Evolutionary conservation across 2,329 filamentous ascomycete genomes (phyloP), one percentile per base, ranked within the genome.

Genomic region (Fusarium fujikuroi): DNA sequence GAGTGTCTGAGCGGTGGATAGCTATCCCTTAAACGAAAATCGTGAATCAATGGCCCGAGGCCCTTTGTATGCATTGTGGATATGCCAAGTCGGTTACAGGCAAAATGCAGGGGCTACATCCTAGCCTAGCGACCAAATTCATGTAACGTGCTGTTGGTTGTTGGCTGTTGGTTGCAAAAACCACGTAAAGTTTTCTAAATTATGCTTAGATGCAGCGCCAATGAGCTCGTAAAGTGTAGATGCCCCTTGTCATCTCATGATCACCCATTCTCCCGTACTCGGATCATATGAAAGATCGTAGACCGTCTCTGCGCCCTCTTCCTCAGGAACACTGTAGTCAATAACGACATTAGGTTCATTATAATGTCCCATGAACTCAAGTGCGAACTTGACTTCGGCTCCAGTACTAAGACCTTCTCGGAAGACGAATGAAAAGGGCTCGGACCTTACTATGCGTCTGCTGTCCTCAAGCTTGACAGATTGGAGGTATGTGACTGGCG

Each of bases 351-450:
- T 83, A 0, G 84, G 84, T 69, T 86, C 85, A 5, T 80, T 79
- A 36, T 86, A 86, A 58, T 86, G 80, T 0, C 85, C 84, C 83
- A 86, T 86, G 15, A 86, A 86, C 68, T 86, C 81, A 7, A 86
- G 72, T 28, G 84, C 81, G 1, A 86, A 71, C n/a, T 79, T 81
- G 25, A 85, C 56, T 7, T 75, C 36, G 7, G 73, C 69, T 1
- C 74, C 79, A 2, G 52, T 28, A 7, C 75, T 73, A 3, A 80
- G 52, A 1, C 69, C 69, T 6, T 76, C 78, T 16, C 82, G 80
- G 16, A 84, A 80, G 3, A 72, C 76, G 57, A 85, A 79, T 0
- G 69, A 44, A 34, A 85, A 85, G 0, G 83, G 85, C 74, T 86
- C 84, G 0, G 77, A 66, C 10, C 76, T 78, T 18, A 77, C 75